Evolutionary conservation across 768 basidiomycete genomes (phyloP).

Genomic region (Calocera cornea): DNA sequence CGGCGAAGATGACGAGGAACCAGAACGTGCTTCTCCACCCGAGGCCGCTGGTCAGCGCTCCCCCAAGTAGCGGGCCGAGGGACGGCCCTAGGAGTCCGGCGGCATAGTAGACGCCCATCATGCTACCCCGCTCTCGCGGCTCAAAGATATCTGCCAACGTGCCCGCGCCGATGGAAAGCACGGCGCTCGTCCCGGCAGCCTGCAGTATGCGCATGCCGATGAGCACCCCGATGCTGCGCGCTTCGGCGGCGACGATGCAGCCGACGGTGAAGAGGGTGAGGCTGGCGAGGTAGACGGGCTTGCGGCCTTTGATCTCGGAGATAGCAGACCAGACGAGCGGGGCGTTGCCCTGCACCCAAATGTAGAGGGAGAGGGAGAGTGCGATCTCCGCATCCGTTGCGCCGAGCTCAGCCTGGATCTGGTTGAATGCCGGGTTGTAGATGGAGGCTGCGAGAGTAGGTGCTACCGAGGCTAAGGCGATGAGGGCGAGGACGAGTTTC

Average conservation of each 20-base stretch:
- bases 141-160: conserved; percentile 71
- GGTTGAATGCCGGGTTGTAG: conserved; percentile 52
- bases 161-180: conserved; percentile 58
- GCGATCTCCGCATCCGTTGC: conserved; percentile 52
- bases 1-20: conserved; percentile 57
- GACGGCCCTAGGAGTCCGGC: conserved; percentile 65
- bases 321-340: conserved; percentile 57
- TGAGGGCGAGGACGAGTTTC: conserved; percentile 28
- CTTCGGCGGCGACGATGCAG: conserved; percentile 42
- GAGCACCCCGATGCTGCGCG: conserved; percentile 41
- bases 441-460: conserved; percentile 42
- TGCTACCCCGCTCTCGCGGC: conserved; percentile 55
- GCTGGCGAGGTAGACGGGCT: conserved; percentile 42
- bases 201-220: conserved; percentile 61
- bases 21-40: conserved; percentile 75
- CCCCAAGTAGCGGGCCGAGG: conserved; percentile 59
- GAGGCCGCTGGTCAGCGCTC: conserved; percentile 48
- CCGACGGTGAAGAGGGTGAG: conserved; percentile 38
- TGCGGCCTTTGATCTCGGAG: conserved; percentile 65
- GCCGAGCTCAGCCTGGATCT: conserved; percentile 45
- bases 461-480: conserved; percentile 42
- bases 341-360: conserved; percentile 52
- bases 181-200: conserved; percentile 52
- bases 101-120: conserved; percentile 69
- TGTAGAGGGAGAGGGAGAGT: conserved; percentile 56